Conservation (phyloP, 2,329 filamentous ascomycete species). For the Fusarium nanum region DNA sequence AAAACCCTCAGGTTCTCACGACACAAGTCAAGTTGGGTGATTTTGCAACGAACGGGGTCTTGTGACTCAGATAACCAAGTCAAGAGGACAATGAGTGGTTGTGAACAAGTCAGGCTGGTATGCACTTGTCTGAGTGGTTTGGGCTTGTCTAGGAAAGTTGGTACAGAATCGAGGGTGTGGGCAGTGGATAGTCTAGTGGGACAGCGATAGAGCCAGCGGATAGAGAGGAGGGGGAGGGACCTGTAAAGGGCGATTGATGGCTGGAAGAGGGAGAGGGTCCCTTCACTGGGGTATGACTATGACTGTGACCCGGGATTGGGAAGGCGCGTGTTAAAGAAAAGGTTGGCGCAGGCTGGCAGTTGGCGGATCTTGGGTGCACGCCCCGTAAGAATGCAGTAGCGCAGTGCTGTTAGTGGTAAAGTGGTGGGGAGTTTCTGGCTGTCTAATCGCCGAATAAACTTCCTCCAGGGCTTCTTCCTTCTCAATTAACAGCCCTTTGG, state of each 20-base stretch:
- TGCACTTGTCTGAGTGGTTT: slow-evolving; percentile 38
- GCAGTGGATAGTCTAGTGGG: slow-evolving; percentile 4
- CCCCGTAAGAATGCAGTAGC: slow-evolving; percentile 24
- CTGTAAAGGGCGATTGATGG: slow-evolving; percentile 36
- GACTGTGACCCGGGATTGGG: slow-evolving; percentile 18
- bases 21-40: slow-evolving; percentile 27
- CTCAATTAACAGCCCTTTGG: neutral
- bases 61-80: slow-evolving; percentile 46
- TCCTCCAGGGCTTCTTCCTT: neutral
- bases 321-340: slow-evolving; percentile 38
- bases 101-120: slow-evolving; percentile 46
- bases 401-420: neutral
- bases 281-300: slow-evolving; percentile 4
- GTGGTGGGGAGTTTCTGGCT: slow-evolving; percentile 20
- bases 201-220: slow-evolving; percentile 13
- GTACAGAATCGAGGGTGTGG: slow-evolving; percentile 38
- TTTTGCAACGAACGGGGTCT: slow-evolving; percentile 32
- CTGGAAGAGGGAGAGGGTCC: slow-evolving; percentile 28
- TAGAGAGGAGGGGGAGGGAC: slow-evolving; percentile 27
- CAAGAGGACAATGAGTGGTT: slow-evolving; percentile 44
- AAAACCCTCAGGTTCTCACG: slow-evolving; percentile 37
- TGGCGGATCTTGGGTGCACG: slow-evolving; percentile 11
- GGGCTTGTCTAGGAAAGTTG: slow-evolving; percentile 41
- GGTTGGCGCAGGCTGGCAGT: slow-evolving; percentile 29
- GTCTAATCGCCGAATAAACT: slow-evolving; percentile 10